Evolutionary conservation across 2,329 filamentous ascomycete genomes (phyloP), one percentile per base, ranked within the genome.

Genomic region (Botrytis medusae): DNA sequence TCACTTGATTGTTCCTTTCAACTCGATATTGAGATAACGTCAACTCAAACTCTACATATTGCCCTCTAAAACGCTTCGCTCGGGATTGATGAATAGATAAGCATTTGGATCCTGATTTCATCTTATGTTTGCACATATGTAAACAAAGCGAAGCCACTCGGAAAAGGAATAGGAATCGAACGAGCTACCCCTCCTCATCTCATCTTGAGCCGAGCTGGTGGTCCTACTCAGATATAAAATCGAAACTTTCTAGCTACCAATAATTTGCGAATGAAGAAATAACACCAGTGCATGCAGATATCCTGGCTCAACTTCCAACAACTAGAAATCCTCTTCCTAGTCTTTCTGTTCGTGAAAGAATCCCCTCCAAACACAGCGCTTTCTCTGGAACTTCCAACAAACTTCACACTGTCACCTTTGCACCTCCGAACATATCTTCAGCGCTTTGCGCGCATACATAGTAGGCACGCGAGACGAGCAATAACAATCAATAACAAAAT

Each of bases 401-500:
- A 42, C 18, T 57, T 57, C 48, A 57, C 25, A 29, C 10, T 57
- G 37, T 42, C 65, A 16, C 48, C 48, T 6, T 25, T 54, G 1
- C 34, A 42, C 37, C 65, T 68, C 65, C 65, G 37, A 34, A 32
- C 34, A 32, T 57, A 68, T 32, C 4, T 42, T 18, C 48, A 29
- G 34, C n/a, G 18, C n/a, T 57, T 68, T 22, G 34, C 37, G n/a
- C 65, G 32, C 10, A 48, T 25, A 48, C 44, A n/a, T 48, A 12
- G 44, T 16, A 32, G 18, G 37, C 34, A 22, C 42, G 18, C 48
- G 8, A 68, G 48, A 42, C 65, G n/a, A 57, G 5, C n/a, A 25
- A 32, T 40, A 42, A 9, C 10, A 32, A 4, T 1, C 22, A 40
- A 42, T 12, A 32, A 40, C 84, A 86, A 75, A 74, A 98, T 99